A percentile compares a stretch with the other conserved stretches of the same genome.
phyloP scores from a whole-genome alignment of 306 rosid genomes.

The Acacia acuminata region DNA sequence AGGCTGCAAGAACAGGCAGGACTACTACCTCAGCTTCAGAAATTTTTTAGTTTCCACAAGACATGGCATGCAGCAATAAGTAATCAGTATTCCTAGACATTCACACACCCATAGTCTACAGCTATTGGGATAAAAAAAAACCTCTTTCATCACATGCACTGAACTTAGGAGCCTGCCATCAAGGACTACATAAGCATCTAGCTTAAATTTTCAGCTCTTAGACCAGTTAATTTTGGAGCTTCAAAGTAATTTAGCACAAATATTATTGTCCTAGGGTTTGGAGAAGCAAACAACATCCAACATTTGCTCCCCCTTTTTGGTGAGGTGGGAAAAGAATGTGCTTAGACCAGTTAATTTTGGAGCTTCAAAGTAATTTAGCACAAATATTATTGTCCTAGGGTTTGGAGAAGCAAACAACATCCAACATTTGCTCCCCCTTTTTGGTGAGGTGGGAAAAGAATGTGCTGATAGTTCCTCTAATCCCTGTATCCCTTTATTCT shows the following conservation, averaged over 20 bases:
- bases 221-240: background rate
- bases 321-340: background rate
- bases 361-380: background rate
- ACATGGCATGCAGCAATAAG: background rate
- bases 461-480: background rate
- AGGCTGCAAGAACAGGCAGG: background rate
- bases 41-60: background rate
- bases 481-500: background rate
- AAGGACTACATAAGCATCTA: background rate
- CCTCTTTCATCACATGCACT: background rate
- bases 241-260: background rate
- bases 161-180: background rate
- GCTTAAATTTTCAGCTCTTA: background rate
- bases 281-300: background rate
- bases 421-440: constrained; percentile 4
- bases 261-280: background rate
- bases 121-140: background rate
- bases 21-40: background rate
- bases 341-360: background rate
- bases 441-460: background rate
- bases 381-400: background rate
- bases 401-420: background rate
- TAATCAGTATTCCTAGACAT: too few species aligned
- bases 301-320: constrained; percentile 1
- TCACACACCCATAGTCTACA: background rate